Conservation (phyloP, 2,329 filamentous ascomycete genomes). For the Hymenoscyphus salicellus region DNA sequence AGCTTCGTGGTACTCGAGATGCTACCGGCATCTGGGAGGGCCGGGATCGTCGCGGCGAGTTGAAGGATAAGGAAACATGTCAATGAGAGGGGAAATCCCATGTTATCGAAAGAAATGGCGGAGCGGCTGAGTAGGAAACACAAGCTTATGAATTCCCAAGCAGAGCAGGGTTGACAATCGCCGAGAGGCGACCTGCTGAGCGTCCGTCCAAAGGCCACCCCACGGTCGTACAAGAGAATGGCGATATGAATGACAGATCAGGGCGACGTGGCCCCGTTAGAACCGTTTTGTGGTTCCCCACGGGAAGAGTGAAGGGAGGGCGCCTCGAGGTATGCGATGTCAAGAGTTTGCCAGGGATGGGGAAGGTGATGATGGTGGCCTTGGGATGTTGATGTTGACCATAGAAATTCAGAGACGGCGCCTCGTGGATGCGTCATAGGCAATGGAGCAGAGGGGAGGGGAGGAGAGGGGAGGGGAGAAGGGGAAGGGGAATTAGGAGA, state of each 20-base stretch:
- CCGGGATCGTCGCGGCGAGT: neutral
- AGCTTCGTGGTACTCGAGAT: conserved; percentile 4
- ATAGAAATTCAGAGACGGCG: neutral
- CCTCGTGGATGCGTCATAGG: conserved; percentile 3
- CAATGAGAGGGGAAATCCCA: conserved; percentile 3
- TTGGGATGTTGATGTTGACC: neutral
- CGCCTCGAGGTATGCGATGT: neutral
- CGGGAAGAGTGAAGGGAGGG: neutral
- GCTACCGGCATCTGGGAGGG: conserved; percentile 4
- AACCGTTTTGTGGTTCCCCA: neutral
- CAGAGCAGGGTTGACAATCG: neutral
- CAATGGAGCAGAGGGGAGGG: neutral
- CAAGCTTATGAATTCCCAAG: neutral
- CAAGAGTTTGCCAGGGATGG: neutral
- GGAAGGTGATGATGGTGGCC: neutral
- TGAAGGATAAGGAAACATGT: conserved; percentile 7
- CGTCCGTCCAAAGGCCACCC: neutral
- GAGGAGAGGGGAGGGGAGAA: neutral
- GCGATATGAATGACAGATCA: neutral
- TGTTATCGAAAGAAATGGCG: conserved; percentile 1
- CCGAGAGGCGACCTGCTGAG: neutral
- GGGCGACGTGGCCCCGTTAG: neutral
- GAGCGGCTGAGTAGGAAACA: neutral
- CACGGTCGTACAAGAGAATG: neutral
- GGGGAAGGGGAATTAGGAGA: neutral